Conservation (phyloP, 2,329 filamentous ascomycete genomes). For the Fusarium abutilonis region DNA sequence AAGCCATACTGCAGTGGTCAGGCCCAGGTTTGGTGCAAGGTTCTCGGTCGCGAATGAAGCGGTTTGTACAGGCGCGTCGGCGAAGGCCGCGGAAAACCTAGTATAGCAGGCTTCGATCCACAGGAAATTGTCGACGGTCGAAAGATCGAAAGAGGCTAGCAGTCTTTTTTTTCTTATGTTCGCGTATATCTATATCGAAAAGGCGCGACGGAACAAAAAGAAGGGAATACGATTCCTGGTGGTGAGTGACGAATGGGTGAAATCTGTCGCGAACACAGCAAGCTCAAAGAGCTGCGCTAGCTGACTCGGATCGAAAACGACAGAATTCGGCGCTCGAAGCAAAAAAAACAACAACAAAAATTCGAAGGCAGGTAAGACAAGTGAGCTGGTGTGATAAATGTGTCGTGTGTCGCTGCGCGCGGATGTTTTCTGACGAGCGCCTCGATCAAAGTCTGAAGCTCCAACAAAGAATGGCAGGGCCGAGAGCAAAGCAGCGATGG, state of each 20-base stretch:
- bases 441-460: slow-evolving; percentile 39
- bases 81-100: slow-evolving; percentile 10
- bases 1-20: slow-evolving; percentile 48
- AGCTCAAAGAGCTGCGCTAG: slow-evolving; percentile 33
- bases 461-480: slow-evolving; percentile 35
- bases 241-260: slow-evolving; percentile 17
- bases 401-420: slow-evolving; percentile 28
- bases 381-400: slow-evolving; percentile 7
- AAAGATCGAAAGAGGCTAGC: background rate
- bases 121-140: background rate
- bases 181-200: slow-evolving; percentile 8
- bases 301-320: slow-evolving; percentile 16
- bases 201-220: slow-evolving; percentile 7
- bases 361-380: slow-evolving; percentile 1
- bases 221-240: slow-evolving; percentile 16
- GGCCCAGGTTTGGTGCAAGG: slow-evolving; percentile 3
- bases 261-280: slow-evolving; percentile 34
- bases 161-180: background rate
- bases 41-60: slow-evolving; percentile 20
- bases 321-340: slow-evolving; percentile 8
- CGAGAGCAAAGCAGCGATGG: slow-evolving; percentile 28
- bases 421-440: slow-evolving; percentile 29
- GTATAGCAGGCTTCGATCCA: slow-evolving; percentile 13
- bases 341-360: slow-evolving; percentile 2
- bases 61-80: slow-evolving; percentile 25